Percentiles rank a stretch among this genome's conserved stretches.
Conservation (phyloP, 2,329 filamentous ascomycete species). For the Epichloe aotearoae region DNA sequence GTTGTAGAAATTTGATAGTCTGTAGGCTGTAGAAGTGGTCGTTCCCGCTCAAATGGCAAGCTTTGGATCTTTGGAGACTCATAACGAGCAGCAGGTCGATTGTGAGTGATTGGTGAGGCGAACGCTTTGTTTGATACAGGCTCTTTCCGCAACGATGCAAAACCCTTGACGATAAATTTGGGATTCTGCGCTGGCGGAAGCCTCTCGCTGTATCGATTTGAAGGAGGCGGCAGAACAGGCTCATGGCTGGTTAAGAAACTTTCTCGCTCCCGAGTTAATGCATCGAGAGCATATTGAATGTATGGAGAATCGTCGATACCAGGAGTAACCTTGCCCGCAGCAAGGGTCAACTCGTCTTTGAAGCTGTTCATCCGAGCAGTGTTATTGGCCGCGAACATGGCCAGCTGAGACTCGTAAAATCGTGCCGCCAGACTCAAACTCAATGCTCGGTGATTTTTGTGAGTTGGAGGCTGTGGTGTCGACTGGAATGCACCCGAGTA, state of each 20-base stretch:
- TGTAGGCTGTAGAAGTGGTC: constrained; percentile 4
- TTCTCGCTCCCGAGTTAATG: constrained; percentile 64
- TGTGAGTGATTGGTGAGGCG: background rate
- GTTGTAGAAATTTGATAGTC: background rate
- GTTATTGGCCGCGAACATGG: constrained; percentile 24
- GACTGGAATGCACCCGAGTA: constrained; percentile 12
- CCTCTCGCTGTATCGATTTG: constrained; percentile 19
- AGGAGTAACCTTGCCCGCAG: constrained; percentile 49
- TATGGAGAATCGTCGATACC: constrained; percentile 76
- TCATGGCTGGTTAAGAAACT: constrained; percentile 36
- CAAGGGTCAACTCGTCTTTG: constrained; percentile 38
- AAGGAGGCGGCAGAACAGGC: constrained; percentile 28
- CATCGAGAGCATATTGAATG: constrained; percentile 80
- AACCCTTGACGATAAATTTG: background rate
- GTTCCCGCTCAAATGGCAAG: background rate
- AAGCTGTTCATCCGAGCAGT: constrained; percentile 25
- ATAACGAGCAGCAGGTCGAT: background rate
- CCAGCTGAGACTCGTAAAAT: constrained; percentile 26
- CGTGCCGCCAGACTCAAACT: constrained; percentile 14
- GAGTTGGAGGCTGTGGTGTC: background rate
- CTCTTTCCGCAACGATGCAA: background rate
- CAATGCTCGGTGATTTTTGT: background rate
- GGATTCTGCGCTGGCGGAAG: constrained; percentile 10
- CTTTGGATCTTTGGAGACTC: background rate
- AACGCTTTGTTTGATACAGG: background rate